Evolutionary conservation across 2,329 filamentous ascomycete species (phyloP), one percentile per base, ranked within the genome.

Genomic region (Furcasterigmium sp.): DNA sequence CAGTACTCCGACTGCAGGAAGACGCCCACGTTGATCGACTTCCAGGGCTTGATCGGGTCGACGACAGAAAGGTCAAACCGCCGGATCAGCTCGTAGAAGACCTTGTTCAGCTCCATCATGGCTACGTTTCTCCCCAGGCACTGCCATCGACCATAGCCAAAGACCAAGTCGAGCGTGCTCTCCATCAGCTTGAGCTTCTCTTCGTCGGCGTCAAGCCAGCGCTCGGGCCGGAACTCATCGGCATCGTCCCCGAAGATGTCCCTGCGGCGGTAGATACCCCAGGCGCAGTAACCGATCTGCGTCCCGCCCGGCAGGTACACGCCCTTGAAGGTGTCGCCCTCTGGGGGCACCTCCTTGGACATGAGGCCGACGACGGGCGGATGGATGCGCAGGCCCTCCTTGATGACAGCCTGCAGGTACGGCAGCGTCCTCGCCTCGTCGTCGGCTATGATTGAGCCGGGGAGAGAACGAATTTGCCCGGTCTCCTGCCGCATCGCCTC

Each of bases 331-430:
- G 58, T 52, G 41, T 64, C 62, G 35, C 66, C 68, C 20, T 60
- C 60, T 2, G 56, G 50, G 4, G 67, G 63, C 15, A 67, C 60
- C 23, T 62, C 50, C 37, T 67, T 65, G 10, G 61, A 52, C 59
- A 68, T 63, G 25, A 64, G 54, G 0, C 63, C 61, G 0, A 58
- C 58, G 7, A 64, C 59, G 4, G 64, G 64, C 0, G 64, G 63
- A 39, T 60, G 60, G 32, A 67, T 65, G 8, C 66, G 62, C 1
- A 69, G 56, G 2, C 62, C 67, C 46, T 80, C 75, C 23, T 71
- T 66, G 50, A 80, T 72, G 25, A 75, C 63, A 0, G 77, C 71
- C 43, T 69, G 64, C 0, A 75, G 58, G 29, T 70, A 75, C 0
- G 68, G 65, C n/a, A 73, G 54, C 8, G 56, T 49, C 2, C 58